Evolutionary conservation across 2,329 filamentous ascomycete species (phyloP).

Genomic region (Pyrenophora seminiperda): DNA sequence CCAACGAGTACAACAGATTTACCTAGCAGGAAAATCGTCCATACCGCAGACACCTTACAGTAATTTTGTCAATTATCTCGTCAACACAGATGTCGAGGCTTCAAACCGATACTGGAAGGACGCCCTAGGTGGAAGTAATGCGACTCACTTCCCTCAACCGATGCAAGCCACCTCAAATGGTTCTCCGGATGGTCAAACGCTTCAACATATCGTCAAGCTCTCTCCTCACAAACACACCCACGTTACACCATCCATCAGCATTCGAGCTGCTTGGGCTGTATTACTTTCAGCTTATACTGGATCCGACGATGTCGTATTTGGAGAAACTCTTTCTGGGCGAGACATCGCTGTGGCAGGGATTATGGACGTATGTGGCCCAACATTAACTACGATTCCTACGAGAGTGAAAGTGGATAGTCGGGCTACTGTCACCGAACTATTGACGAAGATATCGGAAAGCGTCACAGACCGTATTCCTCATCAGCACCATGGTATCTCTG

Average conservation of each 20-base stretch:
- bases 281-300: constrained; percentile 27
- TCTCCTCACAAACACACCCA: constrained; percentile 28
- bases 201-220: constrained; percentile 33
- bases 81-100: constrained; percentile 20
- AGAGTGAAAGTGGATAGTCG: constrained; percentile 37
- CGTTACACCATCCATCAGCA: constrained; percentile 36
- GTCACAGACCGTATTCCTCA: constrained; percentile 41
- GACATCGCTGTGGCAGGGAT: constrained; percentile 42
- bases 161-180: constrained; percentile 26
- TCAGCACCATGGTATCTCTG: constrained; percentile 47
- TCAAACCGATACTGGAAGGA: constrained; percentile 44
- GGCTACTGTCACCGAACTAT: constrained; percentile 31
- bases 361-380: constrained; percentile 45
- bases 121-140: constrained; percentile 27
- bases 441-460: constrained; percentile 26
- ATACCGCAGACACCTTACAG: constrained; percentile 33
- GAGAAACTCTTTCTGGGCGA: constrained; percentile 43
- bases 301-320: constrained; percentile 31
- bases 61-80: constrained; percentile 44
- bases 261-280: constrained; percentile 34
- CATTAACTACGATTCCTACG: constrained; percentile 48
- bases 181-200: constrained; percentile 28
- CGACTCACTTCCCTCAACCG: constrained; percentile 44
- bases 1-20: constrained; percentile 38
- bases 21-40: constrained; percentile 17